Conservation (phyloP, 169 alveolate genomes). For the Plasmodium coatneyi region DNA sequence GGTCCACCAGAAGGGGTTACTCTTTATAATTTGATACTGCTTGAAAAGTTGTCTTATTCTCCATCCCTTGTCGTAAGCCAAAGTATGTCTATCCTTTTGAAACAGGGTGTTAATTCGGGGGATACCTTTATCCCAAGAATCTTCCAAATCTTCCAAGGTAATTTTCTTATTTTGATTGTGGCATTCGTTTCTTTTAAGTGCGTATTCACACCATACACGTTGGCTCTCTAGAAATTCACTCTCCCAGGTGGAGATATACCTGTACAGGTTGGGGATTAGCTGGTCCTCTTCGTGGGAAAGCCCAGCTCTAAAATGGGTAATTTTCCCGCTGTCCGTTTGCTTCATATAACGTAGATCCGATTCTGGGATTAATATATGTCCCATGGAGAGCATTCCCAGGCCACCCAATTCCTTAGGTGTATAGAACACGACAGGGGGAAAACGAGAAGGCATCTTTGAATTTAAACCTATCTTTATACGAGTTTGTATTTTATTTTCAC, state of each 20-base stretch:
- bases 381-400: constrained; percentile 99
- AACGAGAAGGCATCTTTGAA: constrained; percentile 99
- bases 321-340: constrained; percentile 98
- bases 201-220: constrained; percentile 99
- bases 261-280: constrained; percentile 98
- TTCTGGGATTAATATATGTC: constrained; percentile 99
- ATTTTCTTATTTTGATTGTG: constrained; percentile 98
- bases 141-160: constrained; percentile 99
- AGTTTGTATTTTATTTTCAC: constrained; percentile 99
- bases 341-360: constrained; percentile 96
- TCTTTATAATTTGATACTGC: constrained; percentile 95
- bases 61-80: constrained; percentile 99
- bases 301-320: constrained; percentile 99
- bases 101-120: constrained; percentile 99
- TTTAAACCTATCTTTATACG: constrained; percentile 99
- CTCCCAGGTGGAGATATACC: constrained; percentile 99
- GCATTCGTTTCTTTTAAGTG: constrained; percentile 99
- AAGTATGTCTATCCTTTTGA: constrained; percentile 99
- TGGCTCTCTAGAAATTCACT: constrained; percentile 99
- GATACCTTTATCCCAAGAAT: constrained; percentile 99
- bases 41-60: constrained; percentile 98
- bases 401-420: constrained; percentile 99
- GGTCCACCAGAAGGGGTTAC: constrained; percentile 99
- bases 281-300: constrained; percentile 99
- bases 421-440: constrained; percentile 99